phyloP scores from a whole-genome alignment of 345 rosid species.

The Adansonia digitata region DNA sequence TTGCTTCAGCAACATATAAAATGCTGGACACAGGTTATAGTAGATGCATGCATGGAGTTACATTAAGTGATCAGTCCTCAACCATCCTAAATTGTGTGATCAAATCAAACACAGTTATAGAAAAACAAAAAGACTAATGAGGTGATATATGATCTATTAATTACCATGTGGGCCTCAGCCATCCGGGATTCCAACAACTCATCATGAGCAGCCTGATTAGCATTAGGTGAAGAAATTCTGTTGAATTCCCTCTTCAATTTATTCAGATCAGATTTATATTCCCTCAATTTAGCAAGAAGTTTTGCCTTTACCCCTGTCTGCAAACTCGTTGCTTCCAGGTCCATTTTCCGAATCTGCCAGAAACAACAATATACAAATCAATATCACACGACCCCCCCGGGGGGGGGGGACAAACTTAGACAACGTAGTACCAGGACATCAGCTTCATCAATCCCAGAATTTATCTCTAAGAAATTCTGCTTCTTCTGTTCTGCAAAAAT shows the following conservation, averaged over 20 bases:
- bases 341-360: constrained; percentile 76
- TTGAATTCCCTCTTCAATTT: constrained; percentile 78
- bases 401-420: too few species aligned
- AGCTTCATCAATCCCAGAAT: constrained; percentile 77
- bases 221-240: constrained; percentile 47
- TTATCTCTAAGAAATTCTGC: constrained; percentile 48
- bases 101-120: neutral
- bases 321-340: constrained; percentile 82
- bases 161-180: constrained; percentile 48
- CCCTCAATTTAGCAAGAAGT: constrained; percentile 83
- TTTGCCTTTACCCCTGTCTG: constrained; percentile 71
- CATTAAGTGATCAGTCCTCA: neutral
- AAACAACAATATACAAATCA: neutral
- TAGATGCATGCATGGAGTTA: constrained; percentile 1
- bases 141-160: constrained; percentile 12
- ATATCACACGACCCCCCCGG: too few species aligned
- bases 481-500: constrained; percentile 58
- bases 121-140: too few species aligned
- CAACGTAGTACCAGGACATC: constrained; percentile 56
- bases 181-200: constrained; percentile 64
- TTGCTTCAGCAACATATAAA: neutral
- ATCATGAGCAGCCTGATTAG: constrained; percentile 46
- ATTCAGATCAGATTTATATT: constrained; percentile 74
- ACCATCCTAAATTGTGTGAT: neutral
- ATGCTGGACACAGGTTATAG: neutral